Evolutionary conservation across 495 filamentous ascomycete genomes (phyloP).

Genomic region (Paragyromitra xinjiangensis): DNA sequence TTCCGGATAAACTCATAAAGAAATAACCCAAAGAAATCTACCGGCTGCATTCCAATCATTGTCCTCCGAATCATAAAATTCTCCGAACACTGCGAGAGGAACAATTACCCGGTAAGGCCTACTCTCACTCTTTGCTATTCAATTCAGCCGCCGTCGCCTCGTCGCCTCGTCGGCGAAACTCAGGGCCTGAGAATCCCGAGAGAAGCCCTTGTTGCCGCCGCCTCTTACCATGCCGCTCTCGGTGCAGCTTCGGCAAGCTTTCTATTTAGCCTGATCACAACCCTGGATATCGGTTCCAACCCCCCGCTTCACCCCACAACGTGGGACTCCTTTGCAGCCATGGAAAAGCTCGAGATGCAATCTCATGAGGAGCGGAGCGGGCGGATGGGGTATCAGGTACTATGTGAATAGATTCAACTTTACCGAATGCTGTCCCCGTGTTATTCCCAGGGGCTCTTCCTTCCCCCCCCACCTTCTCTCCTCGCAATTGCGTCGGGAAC

Average conservation of each 20-base stretch:
- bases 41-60: conserved; percentile 1
- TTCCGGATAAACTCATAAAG: conserved; percentile 37
- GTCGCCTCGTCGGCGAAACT: background rate
- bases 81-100: conserved; percentile 7
- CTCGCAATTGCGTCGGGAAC: background rate
- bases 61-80: conserved; percentile 18
- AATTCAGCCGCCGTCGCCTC: conserved; percentile 31
- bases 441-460: background rate
- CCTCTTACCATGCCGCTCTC: background rate
- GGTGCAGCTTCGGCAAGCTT: conserved; percentile 25
- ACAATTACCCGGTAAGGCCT: conserved; percentile 32
- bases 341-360: conserved; percentile 9
- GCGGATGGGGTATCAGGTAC: conserved; percentile 2
- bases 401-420: conserved; percentile 8
- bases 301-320: conserved; percentile 25
- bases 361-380: background rate
- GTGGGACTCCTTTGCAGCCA: conserved; percentile 10
- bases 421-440: conserved; percentile 3
- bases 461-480: background rate
- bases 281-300: background rate
- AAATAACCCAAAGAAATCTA: conserved; percentile 16
- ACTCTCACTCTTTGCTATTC: background rate
- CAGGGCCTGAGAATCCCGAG: conserved; percentile 1
- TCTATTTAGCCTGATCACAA: conserved; percentile 43
- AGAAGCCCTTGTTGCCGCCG: background rate